Evolutionary conservation across 257 asterid genomes (phyloP).

Genomic region (Plantago ovata): DNA sequence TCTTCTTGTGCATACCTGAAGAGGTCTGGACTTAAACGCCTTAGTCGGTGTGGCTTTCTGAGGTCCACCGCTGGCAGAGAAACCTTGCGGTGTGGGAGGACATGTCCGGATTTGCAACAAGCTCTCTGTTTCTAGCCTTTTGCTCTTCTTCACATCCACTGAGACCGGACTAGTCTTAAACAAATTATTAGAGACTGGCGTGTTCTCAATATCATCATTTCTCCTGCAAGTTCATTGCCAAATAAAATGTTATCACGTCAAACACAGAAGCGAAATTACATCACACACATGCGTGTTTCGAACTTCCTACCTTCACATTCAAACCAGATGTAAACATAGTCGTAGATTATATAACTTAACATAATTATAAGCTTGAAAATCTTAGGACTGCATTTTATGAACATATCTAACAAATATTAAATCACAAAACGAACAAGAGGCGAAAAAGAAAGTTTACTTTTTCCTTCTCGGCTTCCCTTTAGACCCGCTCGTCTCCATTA

Average conservation of each 20-base stretch:
- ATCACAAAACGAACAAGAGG: background rate
- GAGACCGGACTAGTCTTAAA: conserved; percentile 30
- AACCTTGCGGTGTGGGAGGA: conserved; percentile 98
- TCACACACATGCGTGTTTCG: no score
- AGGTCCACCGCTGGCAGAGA: conserved; percentile 48
- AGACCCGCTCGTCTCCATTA: conserved; percentile 31
- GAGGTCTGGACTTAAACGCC: conserved; percentile 41
- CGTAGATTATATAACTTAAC: no score
- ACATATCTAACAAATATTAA: background rate
- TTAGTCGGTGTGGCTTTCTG: conserved; percentile 36
- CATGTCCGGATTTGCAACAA: conserved; percentile 59
- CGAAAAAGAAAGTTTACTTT: conserved; percentile 39
- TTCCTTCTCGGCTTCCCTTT: conserved; percentile 60
- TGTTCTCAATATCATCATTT: conserved; percentile 71
- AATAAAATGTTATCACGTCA: no score
- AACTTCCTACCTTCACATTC: no score
- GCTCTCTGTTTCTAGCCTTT: conserved; percentile 31
- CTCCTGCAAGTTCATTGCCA: conserved; percentile 42
- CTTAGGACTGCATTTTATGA: no score
- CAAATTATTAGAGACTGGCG: conserved; percentile 33
- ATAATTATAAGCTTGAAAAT: no score
- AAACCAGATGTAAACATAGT: no score
- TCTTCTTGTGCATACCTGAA: no score
- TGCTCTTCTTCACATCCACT: conserved; percentile 49
- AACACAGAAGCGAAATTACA: no score